Base-by-base conservation (phyloP, 495 filamentous ascomycete genomes). In the Chaetomidium leptoderma region DNA sequence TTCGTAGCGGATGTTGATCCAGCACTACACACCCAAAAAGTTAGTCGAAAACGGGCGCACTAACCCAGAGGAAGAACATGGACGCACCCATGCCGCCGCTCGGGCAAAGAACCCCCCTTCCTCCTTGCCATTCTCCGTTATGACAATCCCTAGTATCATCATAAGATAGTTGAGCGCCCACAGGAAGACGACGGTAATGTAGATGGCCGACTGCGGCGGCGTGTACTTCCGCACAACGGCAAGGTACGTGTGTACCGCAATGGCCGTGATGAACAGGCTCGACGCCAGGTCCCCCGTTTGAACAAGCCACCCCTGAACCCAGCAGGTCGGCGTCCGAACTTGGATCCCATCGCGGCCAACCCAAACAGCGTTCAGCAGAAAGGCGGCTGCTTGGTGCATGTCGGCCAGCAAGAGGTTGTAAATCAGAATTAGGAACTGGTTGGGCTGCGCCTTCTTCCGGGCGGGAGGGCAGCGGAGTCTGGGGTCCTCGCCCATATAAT, bases 361-460 rank as follows among this genome's bases (percentile, higher is more conserved):
- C 82, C 86, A 88, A 54, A 80, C 76, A 42, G 82, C 70, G 62
- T 83, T 88, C 36, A 91, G 75, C 36, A 87, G 57, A 65, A 90
- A 90, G 13, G 85, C 83, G 6, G 81, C 71, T 0, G 85, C 75
- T 67, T 90, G 87, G 63, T 87, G 84, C 45, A 91, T 74, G 67
- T 91, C 88, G 53, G 88, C 88, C 45, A 90, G 64, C 4, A 91
- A 71, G 17, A 91, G 79, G 66, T 90, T 90, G 66, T 84, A 85
- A 42, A 91, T 84, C 14, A 92, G 76, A 40, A 90, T 61, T 4
- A 91, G 76, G 60, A 87, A 89, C 67, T 92, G 87, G 66, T 90
- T 90, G 0, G 70, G 72, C 27, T 66, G 61, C 6, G 62, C 27
- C 53, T 64, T 69, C 40, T 54, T 50, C 16, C 14, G 43, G 19